These are phyloP conservation scores for Rhynchosporium agropyri DNA, from an alignment of 2,329 filamentous ascomycete genomes.

Conservation along the genomic window DNA sequence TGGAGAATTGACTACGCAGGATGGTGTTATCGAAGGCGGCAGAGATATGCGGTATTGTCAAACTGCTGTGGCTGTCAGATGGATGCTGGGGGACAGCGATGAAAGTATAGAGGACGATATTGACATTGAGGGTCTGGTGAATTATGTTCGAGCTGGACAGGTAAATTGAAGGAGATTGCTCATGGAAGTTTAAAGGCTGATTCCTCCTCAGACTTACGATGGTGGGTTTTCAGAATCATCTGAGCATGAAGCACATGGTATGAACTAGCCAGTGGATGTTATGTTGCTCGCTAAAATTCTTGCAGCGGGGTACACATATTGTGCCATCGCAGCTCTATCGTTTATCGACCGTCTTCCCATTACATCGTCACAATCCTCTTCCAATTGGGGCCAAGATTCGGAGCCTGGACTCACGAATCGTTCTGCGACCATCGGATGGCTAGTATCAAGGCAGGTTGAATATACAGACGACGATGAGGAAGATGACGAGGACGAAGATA, in stretches of 20 bases:
- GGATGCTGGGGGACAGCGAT: conserved; percentile 71
- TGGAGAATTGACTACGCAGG: conserved; percentile 72
- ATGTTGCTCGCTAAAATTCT: conserved; percentile 26
- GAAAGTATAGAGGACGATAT: conserved; percentile 72
- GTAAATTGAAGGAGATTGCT: conserved; percentile 41
- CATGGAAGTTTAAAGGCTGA: conserved; percentile 24
- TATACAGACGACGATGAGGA: conserved; percentile 55
- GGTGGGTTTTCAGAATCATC: conserved; percentile 42
- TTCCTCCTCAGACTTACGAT: conserved; percentile 40
- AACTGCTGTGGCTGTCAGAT: conserved; percentile 78
- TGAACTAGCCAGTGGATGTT: not conserved
- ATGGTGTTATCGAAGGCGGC: conserved; percentile 69
- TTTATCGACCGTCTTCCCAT: conserved; percentile 55
- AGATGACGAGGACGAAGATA: conserved; percentile 29
- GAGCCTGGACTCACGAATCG: conserved; percentile 43
- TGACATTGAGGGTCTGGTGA: conserved; percentile 68
- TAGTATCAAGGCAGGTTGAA: conserved; percentile 65
- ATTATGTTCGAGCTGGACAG: conserved; percentile 70
- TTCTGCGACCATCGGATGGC: conserved; percentile 51
- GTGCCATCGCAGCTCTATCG: conserved; percentile 75
- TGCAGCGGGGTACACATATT: conserved; percentile 86
- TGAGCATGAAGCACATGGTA: conserved; percentile 42
- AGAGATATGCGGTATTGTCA: conserved; percentile 88
- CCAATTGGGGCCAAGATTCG: conserved; percentile 5
- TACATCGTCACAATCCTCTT: not conserved